Conservation (phyloP, 2,329 filamentous ascomycete species). For the Cladosporium colombiae region DNA sequence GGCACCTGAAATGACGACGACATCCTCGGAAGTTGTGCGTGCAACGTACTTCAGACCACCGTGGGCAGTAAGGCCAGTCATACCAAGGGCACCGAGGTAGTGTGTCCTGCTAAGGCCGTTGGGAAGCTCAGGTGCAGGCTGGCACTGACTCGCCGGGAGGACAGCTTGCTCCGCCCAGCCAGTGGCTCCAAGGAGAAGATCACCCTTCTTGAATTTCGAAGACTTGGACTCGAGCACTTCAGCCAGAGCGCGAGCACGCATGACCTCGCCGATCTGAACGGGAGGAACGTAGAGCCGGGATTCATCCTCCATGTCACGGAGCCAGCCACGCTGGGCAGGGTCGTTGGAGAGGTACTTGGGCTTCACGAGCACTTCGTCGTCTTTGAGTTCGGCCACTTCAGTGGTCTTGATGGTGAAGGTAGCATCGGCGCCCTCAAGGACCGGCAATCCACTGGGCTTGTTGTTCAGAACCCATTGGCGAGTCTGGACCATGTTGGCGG, state of each 20-base stretch:
- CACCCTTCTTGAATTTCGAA: slow-evolving; percentile 37
- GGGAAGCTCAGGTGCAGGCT: slow-evolving; percentile 29
- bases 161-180: slow-evolving; percentile 49
- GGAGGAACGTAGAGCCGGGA: slow-evolving; percentile 51
- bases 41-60: slow-evolving; percentile 47
- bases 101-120: slow-evolving; percentile 44
- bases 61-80: slow-evolving; percentile 50
- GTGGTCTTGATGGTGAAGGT: slow-evolving; percentile 44
- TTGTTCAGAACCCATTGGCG: slow-evolving; percentile 48
- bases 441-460: slow-evolving; percentile 40
- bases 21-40: slow-evolving; percentile 42
- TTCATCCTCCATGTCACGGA: slow-evolving; percentile 42
- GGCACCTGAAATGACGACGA: slow-evolving; percentile 52
- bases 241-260: slow-evolving; percentile 41
- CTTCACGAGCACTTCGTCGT: slow-evolving; percentile 50
- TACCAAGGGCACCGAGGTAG: slow-evolving; percentile 50
- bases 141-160: slow-evolving; percentile 35
- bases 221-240: slow-evolving; percentile 43
- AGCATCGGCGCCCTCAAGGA: slow-evolving; percentile 39
- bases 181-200: slow-evolving; percentile 36
- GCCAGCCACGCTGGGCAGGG: slow-evolving; percentile 55
- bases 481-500: slow-evolving; percentile 23
- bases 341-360: slow-evolving; percentile 53
- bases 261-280: slow-evolving; percentile 43
- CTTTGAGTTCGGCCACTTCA: slow-evolving; percentile 33